Base-by-base conservation (phyloP, 441 rosid genomes). In the Rhodomyrtus psidioides region DNA sequence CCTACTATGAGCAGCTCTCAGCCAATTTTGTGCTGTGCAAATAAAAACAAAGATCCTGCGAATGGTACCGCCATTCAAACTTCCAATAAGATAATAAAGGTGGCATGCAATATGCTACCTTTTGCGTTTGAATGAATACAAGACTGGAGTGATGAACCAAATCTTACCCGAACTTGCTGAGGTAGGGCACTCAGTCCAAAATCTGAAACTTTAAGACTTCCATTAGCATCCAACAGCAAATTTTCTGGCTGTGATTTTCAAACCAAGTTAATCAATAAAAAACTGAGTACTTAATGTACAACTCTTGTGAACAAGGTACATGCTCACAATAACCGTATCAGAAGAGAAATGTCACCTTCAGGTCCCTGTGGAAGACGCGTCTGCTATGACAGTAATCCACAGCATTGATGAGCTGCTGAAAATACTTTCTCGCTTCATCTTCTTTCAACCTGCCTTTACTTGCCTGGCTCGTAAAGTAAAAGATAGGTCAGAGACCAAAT, bases 171-270 rank as follows among this genome's bases (percentile, higher is more conserved):
- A 90, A 97, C 97, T 96, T 97, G 99, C 90, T 97, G 99, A 87
- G 99, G 99, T 34, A 97, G 91, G 79, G 99, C 99, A 88, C 99
- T 97, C 89, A 97, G 89, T 83, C 99, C 99, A 91, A 97, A 97
- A 90, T 97, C 99, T 49, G 99, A 97, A 84, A 97, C 96, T 93
- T 94, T 97, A 87, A 97, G 94, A 90, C 85, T 85, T 85, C 98
- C 99, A 86, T 55, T 94, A 62, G 95, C 96, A 95, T 97, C 99
- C 89, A 97, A 89, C 87, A 97, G 93, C 87, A 97, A 91, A 90
- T 97, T 97, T 87, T 97, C 99, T 28, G 99, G 99, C 99, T 97
- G 96, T 84, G 54, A 88, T 39, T 85, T 81, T 82, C 82, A 91
- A 83, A 87, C 26, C 84, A 87, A 76, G 53, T 55, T 62, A 60